Conservation (phyloP, 257 asterid genomes). For the Nicotiana paniculata region DNA sequence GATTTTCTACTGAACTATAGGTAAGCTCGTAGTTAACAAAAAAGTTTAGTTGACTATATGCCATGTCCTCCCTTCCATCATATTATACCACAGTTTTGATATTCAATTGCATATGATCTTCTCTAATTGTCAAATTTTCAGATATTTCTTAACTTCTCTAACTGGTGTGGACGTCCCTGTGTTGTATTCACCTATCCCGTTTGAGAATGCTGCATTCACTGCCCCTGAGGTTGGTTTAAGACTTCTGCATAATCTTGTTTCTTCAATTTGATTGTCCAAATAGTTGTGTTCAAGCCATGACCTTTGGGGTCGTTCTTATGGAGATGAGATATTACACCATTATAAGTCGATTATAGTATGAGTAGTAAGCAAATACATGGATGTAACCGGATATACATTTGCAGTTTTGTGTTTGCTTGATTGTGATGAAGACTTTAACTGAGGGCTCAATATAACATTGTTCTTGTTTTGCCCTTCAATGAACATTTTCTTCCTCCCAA, state of each 20-base stretch:
- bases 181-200: slow-evolving; percentile 78
- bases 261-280: neutral
- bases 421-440: neutral
- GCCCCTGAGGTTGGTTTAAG: slow-evolving; percentile 72
- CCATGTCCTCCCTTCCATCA: neutral
- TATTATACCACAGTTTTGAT: neutral
- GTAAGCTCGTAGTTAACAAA: slow-evolving; percentile 22
- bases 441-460: neutral
- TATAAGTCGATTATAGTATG: neutral
- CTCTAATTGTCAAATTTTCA: slow-evolving; percentile 22
- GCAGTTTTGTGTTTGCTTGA: neutral
- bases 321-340: neutral
- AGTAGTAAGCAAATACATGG: neutral
- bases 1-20: slow-evolving; percentile 78
- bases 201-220: slow-evolving; percentile 70
- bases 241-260: neutral
- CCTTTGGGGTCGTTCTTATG: neutral
- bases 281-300: neutral
- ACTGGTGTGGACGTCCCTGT: slow-evolving; percentile 83
- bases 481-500: neutral
- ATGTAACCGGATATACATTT: neutral
- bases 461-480: neutral
- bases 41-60: neutral
- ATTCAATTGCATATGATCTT: slow-evolving; percentile 4
- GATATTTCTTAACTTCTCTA: slow-evolving; percentile 54